These are phyloP conservation scores for Dorcoceras hygrometricum DNA, from an alignment of 257 asterid genomes.

Conservation along the genomic window DNA sequence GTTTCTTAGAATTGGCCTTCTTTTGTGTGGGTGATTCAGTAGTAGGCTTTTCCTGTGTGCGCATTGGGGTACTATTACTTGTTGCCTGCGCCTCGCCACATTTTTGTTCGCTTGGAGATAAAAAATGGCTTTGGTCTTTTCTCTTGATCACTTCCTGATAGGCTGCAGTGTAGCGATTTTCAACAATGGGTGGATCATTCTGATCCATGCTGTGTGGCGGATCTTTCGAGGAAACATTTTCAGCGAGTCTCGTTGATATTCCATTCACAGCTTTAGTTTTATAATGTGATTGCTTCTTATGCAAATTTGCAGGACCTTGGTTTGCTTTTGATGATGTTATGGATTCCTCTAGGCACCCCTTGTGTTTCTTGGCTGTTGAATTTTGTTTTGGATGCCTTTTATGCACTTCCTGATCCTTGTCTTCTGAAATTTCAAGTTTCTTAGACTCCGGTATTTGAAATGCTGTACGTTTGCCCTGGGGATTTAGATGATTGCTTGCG, in stretches of 20 bases:
- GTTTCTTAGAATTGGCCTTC: constrained; percentile 31
- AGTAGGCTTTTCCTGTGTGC: constrained; percentile 29
- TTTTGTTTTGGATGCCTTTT: constrained; percentile 43
- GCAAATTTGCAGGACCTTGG: constrained; percentile 29
- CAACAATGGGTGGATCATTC: constrained; percentile 22
- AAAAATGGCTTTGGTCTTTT: constrained; percentile 24
- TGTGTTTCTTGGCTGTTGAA: constrained; percentile 32
- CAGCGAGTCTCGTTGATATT: constrained; percentile 29
- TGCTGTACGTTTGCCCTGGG: constrained; percentile 26
- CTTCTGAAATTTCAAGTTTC: constrained; percentile 36
- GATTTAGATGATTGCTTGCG: constrained; percentile 32
- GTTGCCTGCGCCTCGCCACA: constrained; percentile 16
- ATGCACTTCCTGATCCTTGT: constrained; percentile 32
- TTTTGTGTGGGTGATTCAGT: constrained; percentile 30
- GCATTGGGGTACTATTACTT: constrained; percentile 12
- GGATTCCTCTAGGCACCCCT: constrained; percentile 38
- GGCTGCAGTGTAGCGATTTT: constrained; percentile 13
- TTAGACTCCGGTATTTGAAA: constrained; percentile 30
- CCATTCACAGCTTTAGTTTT: constrained; percentile 32
- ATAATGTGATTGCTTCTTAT: constrained; percentile 38
- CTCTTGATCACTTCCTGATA: constrained; percentile 26
- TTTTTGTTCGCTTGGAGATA: constrained; percentile 25
- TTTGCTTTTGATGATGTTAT: constrained; percentile 37
- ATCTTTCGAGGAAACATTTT: constrained; percentile 30
- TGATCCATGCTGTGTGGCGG: constrained; percentile 22